Conservation (phyloP, 192 early-diverging fungal genomes). For the Rhizophagus sp. region DNA sequence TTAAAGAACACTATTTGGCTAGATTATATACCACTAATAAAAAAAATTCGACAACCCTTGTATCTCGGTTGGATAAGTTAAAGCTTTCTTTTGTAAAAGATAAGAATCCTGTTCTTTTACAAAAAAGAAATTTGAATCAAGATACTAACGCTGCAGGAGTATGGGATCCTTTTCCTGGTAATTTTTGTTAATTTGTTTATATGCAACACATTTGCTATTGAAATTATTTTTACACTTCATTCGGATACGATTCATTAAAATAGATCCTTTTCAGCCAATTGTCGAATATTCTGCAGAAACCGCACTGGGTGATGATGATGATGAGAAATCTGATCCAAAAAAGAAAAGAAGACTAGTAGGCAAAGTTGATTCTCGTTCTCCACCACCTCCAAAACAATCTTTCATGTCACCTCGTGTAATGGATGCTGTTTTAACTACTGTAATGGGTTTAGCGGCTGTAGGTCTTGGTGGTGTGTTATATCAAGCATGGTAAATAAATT, state of each 20-base stretch:
- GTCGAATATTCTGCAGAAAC: slow-evolving; percentile 31
- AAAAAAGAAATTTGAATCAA: slow-evolving; percentile 27
- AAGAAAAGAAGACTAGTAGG: background rate
- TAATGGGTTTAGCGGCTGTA: slow-evolving; percentile 30
- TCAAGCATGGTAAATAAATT: slow-evolving; percentile 19
- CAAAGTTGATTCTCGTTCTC: background rate
- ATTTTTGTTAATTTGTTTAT: background rate
- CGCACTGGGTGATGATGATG: slow-evolving; percentile 26
- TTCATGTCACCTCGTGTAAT: slow-evolving; percentile 25
- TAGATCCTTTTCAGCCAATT: slow-evolving; percentile 32
- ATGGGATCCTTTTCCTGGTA: slow-evolving; percentile 33
- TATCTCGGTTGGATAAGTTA: background rate
- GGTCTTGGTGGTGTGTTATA: slow-evolving; percentile 27
- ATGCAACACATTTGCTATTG: background rate
- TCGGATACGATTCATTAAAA: background rate
- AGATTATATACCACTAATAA: background rate
- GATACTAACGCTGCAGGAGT: slow-evolving; percentile 33
- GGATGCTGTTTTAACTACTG: slow-evolving; percentile 33
- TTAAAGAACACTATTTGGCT: background rate
- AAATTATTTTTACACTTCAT: background rate
- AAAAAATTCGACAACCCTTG: background rate
- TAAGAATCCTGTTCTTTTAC: background rate
- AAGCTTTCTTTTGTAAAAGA: background rate
- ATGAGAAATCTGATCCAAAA: background rate
- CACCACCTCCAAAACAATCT: background rate